Evolutionary conservation across 495 filamentous ascomycete species (phyloP).

Genomic region (Echria macrotheca): DNA sequence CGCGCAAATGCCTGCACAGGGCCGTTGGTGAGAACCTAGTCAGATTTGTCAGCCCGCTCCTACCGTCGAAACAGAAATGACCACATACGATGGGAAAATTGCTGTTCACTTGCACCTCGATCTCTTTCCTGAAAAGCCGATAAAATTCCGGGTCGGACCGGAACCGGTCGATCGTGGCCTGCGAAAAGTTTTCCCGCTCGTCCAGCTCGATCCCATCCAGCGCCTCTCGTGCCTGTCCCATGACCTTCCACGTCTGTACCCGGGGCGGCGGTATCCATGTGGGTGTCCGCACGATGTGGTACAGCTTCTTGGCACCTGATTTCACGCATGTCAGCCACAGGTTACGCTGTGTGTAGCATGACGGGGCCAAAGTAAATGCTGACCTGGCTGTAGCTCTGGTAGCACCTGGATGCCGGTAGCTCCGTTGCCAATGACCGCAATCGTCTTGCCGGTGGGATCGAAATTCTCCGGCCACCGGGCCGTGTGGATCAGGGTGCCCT

Average conservation of each 20-base stretch:
- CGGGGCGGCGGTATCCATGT: slow-evolving; percentile 62
- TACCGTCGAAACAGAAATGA: neutral
- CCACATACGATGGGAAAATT: slow-evolving; percentile 39
- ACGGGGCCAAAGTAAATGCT: slow-evolving; percentile 19
- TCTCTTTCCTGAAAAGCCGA: slow-evolving; percentile 31
- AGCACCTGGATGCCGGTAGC: slow-evolving; percentile 57
- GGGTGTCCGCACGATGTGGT: slow-evolving; percentile 50
- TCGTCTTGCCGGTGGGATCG: slow-evolving; percentile 50
- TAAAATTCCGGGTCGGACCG: slow-evolving; percentile 35
- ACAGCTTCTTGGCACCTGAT: slow-evolving; percentile 39
- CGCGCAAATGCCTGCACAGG: slow-evolving; percentile 31
- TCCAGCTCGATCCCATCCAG: slow-evolving; percentile 23
- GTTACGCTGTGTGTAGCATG: slow-evolving; percentile 35
- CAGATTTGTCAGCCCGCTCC: neutral
- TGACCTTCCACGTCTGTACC: slow-evolving; percentile 37
- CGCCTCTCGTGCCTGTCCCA: slow-evolving; percentile 31
- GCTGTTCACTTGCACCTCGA: slow-evolving; percentile 42
- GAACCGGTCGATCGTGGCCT: slow-evolving; percentile 43
- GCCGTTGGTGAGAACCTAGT: slow-evolving; percentile 29
- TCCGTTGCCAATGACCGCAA: slow-evolving; percentile 56
- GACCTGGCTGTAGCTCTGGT: slow-evolving; percentile 52
- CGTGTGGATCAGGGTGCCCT: slow-evolving; percentile 53
- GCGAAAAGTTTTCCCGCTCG: slow-evolving; percentile 36
- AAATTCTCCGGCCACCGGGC: slow-evolving; percentile 55
- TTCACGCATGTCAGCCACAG: slow-evolving; percentile 21